Base-by-base conservation (phyloP, 805 yeast species). In the Lipomyces starkeyi region DNA sequence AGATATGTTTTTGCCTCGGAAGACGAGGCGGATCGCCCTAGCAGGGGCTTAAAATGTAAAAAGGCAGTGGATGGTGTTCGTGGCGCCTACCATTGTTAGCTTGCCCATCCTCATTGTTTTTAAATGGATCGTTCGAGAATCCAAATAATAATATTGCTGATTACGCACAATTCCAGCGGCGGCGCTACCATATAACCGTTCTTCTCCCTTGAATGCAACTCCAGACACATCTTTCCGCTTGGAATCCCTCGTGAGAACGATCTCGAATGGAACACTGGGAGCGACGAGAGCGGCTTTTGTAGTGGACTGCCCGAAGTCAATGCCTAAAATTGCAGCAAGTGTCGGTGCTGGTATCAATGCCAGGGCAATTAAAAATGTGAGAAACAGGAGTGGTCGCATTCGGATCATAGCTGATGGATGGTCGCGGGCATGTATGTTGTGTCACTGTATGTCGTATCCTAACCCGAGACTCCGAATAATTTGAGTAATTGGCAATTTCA, bases 201-300 rank as follows among this genome's bases (percentile, higher is more conserved):
- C 55, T 65, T 77, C 71, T 37, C 80, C 73, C 61, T 87, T 85
- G 68, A 93, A 82, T 0, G 91, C 88, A 13, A 95, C 73, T 0
- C 96, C 97, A 3, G 93, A 85, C 3, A 88, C 82, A 74, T 94
- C 98, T 77, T 95, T 95, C 66, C 99, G 84, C 79, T 93, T 91
- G 2, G 97, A 89, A 74, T 95, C 98, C 32, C 91, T 89, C 3
- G 98, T 91, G 69, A 95, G 81, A 14, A 95, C 89, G 54, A 95
- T 85, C 75, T 95, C 98, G 76, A 93, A 88, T 17, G 93, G 90
- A 25, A 92, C 87, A 13, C 93, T 91, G 0, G 98, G 98, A 0
- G 97, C 97, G 54, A 95, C 90, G 58, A 95, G 82, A 61, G 89
- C 91, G 1, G 97, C 92, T 77, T 95, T 95, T 29, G 93, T 86